Conservation (phyloP, 345 rosid genomes). For the Kandelia obovata region DNA sequence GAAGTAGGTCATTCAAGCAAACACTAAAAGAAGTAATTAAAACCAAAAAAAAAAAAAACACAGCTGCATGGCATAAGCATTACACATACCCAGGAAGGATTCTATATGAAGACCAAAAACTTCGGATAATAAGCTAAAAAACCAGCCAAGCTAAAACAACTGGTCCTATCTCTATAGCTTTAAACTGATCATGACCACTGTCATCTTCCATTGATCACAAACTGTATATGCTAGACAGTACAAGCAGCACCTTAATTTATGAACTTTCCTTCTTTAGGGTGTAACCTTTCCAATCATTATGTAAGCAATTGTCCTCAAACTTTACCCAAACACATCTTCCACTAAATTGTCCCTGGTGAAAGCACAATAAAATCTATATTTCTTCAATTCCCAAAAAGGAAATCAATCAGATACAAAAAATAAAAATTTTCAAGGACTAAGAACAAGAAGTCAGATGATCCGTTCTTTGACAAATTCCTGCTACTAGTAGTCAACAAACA, state of each 20-base stretch:
- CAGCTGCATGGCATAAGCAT: background rate
- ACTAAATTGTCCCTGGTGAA: slow-evolving; percentile 5
- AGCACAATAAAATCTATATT: slow-evolving; percentile 8
- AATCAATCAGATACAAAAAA: no score
- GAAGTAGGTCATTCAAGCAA: background rate
- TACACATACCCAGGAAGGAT: background rate
- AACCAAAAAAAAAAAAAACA: background rate
- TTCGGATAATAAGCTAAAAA: background rate
- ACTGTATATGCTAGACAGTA: background rate
- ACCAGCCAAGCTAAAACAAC: background rate
- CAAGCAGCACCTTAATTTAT: slow-evolving; percentile 7
- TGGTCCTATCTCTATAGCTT: background rate
- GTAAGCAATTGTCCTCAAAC: slow-evolving; percentile 11
- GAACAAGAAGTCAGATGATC: slow-evolving; percentile 12
- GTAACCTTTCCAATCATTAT: background rate
- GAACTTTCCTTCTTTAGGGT: slow-evolving; percentile 2
- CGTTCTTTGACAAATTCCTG: slow-evolving; percentile 17
- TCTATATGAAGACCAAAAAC: background rate
- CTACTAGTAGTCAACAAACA: slow-evolving; percentile 14
- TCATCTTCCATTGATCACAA: slow-evolving; percentile 2
- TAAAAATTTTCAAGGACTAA: background rate
- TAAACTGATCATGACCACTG: background rate
- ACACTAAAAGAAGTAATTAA: background rate
- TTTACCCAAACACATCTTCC: background rate
- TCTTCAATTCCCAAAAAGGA: no score